Base-by-base conservation (phyloP, 192 early-diverging fungal genomes). In the Rhizoclosmatium sp. region DNA sequence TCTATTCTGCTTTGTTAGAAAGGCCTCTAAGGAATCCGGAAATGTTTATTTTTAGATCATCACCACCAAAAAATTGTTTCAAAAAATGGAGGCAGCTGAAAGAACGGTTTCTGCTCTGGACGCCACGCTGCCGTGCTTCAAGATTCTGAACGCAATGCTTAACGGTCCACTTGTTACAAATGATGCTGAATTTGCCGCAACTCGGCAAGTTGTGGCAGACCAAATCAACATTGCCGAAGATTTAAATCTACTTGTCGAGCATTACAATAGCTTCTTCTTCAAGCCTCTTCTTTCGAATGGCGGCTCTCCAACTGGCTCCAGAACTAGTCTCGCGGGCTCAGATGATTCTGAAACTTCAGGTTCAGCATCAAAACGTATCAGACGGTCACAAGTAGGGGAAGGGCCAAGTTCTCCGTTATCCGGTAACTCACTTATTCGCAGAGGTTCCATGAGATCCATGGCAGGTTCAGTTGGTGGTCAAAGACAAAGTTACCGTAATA, bases 141-240 rank as follows among this genome's bases (percentile, higher is more conserved):
- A 62, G 60, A 62, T 21, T 21, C 39, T 62, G 14, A 62, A 62
- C 23, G 9, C 60, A 19, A 62, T 62, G 60, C 60, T 62, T 7
- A 9, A 62, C 39, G 60, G 60, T 40, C 60, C 60, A 19, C 10
- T 7, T 5, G 5, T 19, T 40, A 4, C 5, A 7, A 23, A 23
- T 7, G 60, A 62, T 62, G 19, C 60, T 21, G 23, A 62, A 0
- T 62, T 62, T 21, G 21, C 39, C 5, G 21, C 19, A 23, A 62
- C 60, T 62, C 60, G 39, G 21, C 19, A 21, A 7, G 60, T 62
- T 0, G 60, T 62, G 9, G 60, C 60, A 9, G 21, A 62, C 23
- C 60, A 62, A 62, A 62, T 62, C 60, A 62, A 62, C 39, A 7
- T 21, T 23, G 60, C 60, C 7, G 7, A 19, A 7, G 60, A 62